Evolutionary conservation across 2,329 filamentous ascomycete species (phyloP).

Genomic region (Penicillium hesseltinei): DNA sequence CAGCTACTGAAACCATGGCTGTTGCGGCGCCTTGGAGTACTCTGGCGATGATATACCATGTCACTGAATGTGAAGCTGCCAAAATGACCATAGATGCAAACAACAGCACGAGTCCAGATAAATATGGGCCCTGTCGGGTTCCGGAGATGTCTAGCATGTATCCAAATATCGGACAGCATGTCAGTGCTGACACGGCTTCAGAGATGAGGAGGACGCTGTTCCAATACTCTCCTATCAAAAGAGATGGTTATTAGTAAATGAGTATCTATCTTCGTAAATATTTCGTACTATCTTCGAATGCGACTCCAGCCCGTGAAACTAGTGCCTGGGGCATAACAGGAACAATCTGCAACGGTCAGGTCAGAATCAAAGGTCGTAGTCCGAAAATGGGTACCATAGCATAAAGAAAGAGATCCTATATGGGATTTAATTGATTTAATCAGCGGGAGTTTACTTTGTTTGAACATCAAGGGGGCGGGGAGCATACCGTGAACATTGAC

Average conservation of each 20-base stretch:
- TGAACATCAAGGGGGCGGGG: neutral
- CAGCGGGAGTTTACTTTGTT: neutral
- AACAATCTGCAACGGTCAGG: conserved; percentile 17
- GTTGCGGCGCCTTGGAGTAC: conserved; percentile 57
- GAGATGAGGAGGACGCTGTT: conserved; percentile 20
- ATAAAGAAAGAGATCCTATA: conserved; percentile 20
- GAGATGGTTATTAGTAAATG: neutral
- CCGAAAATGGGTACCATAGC: conserved; percentile 13
- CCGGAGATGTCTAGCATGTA: conserved; percentile 14
- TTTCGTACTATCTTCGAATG: conserved; percentile 15
- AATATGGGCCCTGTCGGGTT: conserved; percentile 55
- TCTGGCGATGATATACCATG: conserved; percentile 51
- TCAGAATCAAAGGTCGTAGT: neutral
- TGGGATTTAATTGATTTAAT: neutral
- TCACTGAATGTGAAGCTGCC: conserved; percentile 49
- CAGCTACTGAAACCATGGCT: conserved; percentile 60
- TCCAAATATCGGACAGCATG: conserved; percentile 18
- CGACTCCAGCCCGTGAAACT: conserved; percentile 15
- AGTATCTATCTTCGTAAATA: neutral
- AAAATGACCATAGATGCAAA: conserved; percentile 55
- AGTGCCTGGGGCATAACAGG: conserved; percentile 18
- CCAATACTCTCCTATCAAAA: conserved; percentile 18
- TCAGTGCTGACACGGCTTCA: conserved; percentile 16
- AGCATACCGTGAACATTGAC: conserved; percentile 16
- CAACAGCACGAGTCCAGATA: conserved; percentile 53